phyloP scores from a whole-genome alignment of 2,329 filamentous ascomycete genomes.

The Chaetomiaceae sp. region DNA sequence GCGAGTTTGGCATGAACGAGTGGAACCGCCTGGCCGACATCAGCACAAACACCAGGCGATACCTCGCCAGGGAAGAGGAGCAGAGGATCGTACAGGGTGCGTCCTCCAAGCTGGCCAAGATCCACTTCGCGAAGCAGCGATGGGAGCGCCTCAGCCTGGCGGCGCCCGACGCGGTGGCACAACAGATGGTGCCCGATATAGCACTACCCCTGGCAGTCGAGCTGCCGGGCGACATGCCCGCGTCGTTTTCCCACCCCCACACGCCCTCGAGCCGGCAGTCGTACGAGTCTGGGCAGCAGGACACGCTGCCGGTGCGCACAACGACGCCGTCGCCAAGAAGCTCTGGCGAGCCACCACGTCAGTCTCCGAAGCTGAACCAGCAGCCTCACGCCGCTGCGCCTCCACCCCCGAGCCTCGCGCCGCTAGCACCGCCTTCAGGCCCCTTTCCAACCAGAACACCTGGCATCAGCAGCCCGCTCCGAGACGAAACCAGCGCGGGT shows the following conservation, averaged over 20 bases:
- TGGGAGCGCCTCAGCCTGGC: conserved; percentile 49
- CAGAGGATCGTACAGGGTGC: conserved; percentile 73
- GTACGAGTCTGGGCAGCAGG: conserved; percentile 52
- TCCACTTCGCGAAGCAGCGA: conserved; percentile 69
- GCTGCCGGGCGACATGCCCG: conserved; percentile 53
- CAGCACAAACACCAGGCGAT: conserved; percentile 83
- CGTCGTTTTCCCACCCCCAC: conserved; percentile 28
- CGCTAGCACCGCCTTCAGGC: conserved; percentile 30
- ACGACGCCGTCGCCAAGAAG: conserved; percentile 45
- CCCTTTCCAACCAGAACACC: conserved; percentile 21
- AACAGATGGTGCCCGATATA: conserved; percentile 40
- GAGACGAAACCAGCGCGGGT: conserved; percentile 25
- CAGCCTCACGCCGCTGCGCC: conserved; percentile 26
- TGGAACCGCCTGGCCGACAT: conserved; percentile 94
- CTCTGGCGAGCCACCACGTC: conserved; percentile 45
- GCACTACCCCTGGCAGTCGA: conserved; percentile 51
- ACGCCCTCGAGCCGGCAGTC: conserved; percentile 47
- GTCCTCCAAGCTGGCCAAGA: conserved; percentile 76
- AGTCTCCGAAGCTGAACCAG: conserved; percentile 24
- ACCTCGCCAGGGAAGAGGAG: conserved; percentile 68
- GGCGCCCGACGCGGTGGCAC: conserved; percentile 40
- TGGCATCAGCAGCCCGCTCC: conserved; percentile 12
- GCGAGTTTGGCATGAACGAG: conserved; percentile 98
- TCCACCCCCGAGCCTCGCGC: conserved; percentile 29
- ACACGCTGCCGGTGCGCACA: conserved; percentile 42